Percentiles rank a stretch among this genome's conserved stretches.
Evolutionary conservation across 495 filamentous ascomycete species (phyloP).

Genomic region (Penicillium psychrofluorescens): DNA sequence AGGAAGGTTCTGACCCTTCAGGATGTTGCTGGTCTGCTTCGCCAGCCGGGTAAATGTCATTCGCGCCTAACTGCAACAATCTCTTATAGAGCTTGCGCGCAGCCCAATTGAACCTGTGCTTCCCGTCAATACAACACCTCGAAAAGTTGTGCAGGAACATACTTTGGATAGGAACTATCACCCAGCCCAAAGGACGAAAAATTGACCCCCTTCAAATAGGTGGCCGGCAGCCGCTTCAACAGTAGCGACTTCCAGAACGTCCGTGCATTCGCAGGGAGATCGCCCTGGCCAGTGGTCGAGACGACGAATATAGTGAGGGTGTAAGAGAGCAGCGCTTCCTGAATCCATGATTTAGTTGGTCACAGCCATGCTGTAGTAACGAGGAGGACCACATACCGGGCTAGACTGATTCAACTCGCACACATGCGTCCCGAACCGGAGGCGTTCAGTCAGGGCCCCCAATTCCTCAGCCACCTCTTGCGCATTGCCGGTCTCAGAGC

Average conservation of each 20-base stretch:
- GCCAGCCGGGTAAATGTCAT: conserved; percentile 65
- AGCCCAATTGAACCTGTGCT: conserved; percentile 81
- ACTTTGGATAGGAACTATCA: conserved; percentile 91
- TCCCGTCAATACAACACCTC: conserved; percentile 6
- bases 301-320: conserved; percentile 69
- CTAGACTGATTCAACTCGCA: conserved; percentile 68
- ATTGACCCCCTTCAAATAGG: conserved; percentile 55
- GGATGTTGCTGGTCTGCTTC: conserved; percentile 91
- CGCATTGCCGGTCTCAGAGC: conserved; percentile 88
- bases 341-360: conserved; percentile 1
- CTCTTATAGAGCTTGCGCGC: conserved; percentile 80
- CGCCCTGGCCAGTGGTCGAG: conserved; percentile 93
- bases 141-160: conserved; percentile 7
- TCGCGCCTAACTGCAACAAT: conserved; percentile 77
- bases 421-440: conserved; percentile 69
- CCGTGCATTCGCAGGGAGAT: conserved; percentile 73
- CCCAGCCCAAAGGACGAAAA: conserved; percentile 89
- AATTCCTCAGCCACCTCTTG: conserved; percentile 85
- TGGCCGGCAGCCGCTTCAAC: conserved; percentile 64
- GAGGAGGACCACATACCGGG: conserved; percentile 41
- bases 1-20: conserved; percentile 60
- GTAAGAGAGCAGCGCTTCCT: conserved; percentile 43
- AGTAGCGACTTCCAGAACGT: conserved; percentile 82
- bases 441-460: conserved; percentile 58
- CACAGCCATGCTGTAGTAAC: neutral